Evolutionary conservation across 1,284 basidiomycete genomes (phyloP).

Genomic region (Coniferiporia weirii): DNA sequence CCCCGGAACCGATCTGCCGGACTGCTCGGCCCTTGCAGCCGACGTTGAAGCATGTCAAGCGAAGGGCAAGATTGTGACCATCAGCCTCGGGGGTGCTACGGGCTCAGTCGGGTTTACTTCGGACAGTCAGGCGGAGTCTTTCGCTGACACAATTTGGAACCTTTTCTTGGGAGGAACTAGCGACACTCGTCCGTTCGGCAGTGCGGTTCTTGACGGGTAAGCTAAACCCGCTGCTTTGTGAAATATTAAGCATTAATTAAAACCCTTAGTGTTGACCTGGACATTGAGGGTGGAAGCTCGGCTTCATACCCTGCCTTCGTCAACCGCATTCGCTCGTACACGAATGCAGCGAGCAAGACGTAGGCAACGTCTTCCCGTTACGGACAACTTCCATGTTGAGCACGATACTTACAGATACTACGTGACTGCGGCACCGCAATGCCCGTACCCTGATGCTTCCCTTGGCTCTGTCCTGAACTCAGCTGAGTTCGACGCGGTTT

Average conservation of each 20-base stretch:
- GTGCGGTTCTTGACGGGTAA: conserved; percentile 59
- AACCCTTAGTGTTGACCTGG: conserved; percentile 50
- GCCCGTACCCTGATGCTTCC: conserved; percentile 50
- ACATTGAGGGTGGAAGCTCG: conserved; percentile 60
- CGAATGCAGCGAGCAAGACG: conserved; percentile 48
- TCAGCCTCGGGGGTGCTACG: conserved; percentile 45
- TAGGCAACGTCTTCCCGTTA: conserved; percentile 24
- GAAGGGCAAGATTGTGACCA: conserved; percentile 56
- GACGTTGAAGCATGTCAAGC: conserved; percentile 57
- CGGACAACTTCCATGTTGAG: not conserved
- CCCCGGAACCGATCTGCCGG: conserved; percentile 49
- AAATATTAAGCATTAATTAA: not conserved
- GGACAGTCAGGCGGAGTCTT: conserved; percentile 45
- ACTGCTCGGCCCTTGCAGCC: conserved; percentile 47
- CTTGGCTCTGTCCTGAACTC: conserved; percentile 47
- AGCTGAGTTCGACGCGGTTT: conserved; percentile 53
- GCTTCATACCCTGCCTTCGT: conserved; percentile 54
- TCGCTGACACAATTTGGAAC: conserved; percentile 61
- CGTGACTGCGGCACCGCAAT: conserved; percentile 51
- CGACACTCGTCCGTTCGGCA: conserved; percentile 55
- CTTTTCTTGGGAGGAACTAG: conserved; percentile 55
- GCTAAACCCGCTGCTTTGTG: conserved; percentile 18
- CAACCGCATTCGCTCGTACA: conserved; percentile 48
- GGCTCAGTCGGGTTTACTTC: conserved; percentile 51
- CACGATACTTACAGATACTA: conserved; percentile 41